These are phyloP conservation scores for Saturnispora gosingensis DNA, from an alignment of 805 yeast genomes.

Conservation along the genomic window DNA sequence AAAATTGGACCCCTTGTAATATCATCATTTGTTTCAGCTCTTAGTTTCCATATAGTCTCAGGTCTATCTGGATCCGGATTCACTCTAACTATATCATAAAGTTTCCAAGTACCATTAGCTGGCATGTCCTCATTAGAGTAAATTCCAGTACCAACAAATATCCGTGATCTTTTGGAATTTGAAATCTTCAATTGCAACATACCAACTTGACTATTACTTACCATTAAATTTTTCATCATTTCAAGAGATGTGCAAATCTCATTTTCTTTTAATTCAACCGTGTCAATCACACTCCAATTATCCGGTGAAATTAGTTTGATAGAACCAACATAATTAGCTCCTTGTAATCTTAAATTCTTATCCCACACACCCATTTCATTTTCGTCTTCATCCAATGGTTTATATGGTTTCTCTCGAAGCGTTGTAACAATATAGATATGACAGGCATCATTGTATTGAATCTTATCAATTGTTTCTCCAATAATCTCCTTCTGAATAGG, in stretches of 20 bases:
- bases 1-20: slow-evolving; percentile 78
- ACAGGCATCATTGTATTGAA: slow-evolving; percentile 62
- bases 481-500: slow-evolving; percentile 46
- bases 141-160: slow-evolving; percentile 72
- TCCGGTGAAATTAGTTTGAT: slow-evolving; percentile 61
- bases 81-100: slow-evolving; percentile 69
- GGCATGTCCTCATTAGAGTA: slow-evolving; percentile 73
- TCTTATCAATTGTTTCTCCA: slow-evolving; percentile 54
- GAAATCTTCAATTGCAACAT: slow-evolving; percentile 37
- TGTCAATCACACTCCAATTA: slow-evolving; percentile 71
- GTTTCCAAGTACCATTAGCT: slow-evolving; percentile 66
- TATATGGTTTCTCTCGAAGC: slow-evolving; percentile 46
- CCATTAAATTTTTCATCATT: slow-evolving; percentile 37
- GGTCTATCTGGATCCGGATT: slow-evolving; percentile 87
- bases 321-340: slow-evolving; percentile 49
- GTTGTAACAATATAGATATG: slow-evolving; percentile 57
- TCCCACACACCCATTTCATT: slow-evolving; percentile 48
- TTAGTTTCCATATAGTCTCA: slow-evolving; percentile 71
- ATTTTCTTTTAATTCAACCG: slow-evolving; percentile 53
- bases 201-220: slow-evolving; percentile 12
- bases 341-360: slow-evolving; percentile 37
- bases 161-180: slow-evolving; percentile 23
- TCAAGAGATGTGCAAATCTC: slow-evolving; percentile 54
- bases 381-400: slow-evolving; percentile 69
- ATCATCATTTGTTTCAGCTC: slow-evolving; percentile 55